phyloP scores from a whole-genome alignment of 148 eudicot species.

The Hydrangea macrophylla region DNA sequence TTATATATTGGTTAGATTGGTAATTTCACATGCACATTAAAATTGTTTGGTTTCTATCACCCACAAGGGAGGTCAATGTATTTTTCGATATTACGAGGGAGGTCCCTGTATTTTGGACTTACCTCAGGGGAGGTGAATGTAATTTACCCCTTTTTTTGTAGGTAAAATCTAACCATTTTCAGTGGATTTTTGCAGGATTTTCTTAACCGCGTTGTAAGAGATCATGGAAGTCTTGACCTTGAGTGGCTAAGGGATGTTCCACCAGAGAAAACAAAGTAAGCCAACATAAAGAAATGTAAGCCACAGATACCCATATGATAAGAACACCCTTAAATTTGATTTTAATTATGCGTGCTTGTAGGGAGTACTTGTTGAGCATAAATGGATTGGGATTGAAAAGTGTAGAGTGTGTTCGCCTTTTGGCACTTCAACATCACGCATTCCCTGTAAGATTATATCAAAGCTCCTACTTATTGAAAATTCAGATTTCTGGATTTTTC shows the following conservation, averaged over 20 bases:
- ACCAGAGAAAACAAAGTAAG: conserved; percentile 64
- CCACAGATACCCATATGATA: too few relatives aligned
- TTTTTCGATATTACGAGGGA: too few relatives aligned
- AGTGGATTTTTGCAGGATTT: conserved; percentile 42
- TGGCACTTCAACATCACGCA: conserved; percentile 66
- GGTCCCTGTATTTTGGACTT: too few relatives aligned
- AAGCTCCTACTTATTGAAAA: neutral
- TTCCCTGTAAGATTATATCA: conserved; percentile 62
- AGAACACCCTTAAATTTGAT: too few relatives aligned
- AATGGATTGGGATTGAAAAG: conserved; percentile 83
- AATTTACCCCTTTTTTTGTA: too few relatives aligned
- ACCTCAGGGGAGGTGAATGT: too few relatives aligned
- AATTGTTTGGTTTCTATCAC: too few relatives aligned
- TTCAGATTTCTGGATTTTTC: neutral
- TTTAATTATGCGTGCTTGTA: conserved; percentile 23
- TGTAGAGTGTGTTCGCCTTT: conserved; percentile 74
- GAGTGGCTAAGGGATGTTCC: conserved; percentile 82
- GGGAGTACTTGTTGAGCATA: conserved; percentile 74
- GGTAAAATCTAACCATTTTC: neutral
- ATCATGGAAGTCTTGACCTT: conserved; percentile 69
- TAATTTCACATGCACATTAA: too few relatives aligned
- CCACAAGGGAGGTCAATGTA: too few relatives aligned
- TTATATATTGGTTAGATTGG: too few relatives aligned
- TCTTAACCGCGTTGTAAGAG: conserved; percentile 49
- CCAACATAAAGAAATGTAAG: neutral